Evolutionary conservation across 768 basidiomycete genomes (phyloP).

Genomic region (Strobilomyces dryophilus): DNA sequence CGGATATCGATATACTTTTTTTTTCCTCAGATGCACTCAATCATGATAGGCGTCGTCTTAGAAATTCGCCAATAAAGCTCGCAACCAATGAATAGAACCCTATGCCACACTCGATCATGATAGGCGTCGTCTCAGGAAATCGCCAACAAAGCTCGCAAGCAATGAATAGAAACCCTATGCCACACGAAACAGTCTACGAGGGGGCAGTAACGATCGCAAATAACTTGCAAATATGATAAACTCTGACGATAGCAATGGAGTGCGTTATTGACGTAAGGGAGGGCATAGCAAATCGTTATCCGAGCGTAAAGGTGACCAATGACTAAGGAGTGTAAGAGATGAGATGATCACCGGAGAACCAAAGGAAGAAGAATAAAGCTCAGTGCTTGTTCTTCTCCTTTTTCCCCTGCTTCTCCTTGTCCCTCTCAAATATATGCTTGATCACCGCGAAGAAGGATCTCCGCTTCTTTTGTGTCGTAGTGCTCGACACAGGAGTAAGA

Average conservation of each 20-base stretch:
- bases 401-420: constrained; percentile 39
- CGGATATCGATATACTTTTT: constrained; percentile 7
- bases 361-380: background rate
- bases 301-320: constrained; percentile 2
- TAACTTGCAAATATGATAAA: constrained; percentile 18
- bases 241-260: constrained; percentile 9
- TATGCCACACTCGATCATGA: constrained; percentile 2
- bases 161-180: constrained; percentile 2
- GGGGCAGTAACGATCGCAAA: constrained; percentile 3
- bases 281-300: constrained; percentile 18
- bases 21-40: background rate
- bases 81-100: constrained; percentile 1
- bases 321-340: background rate
- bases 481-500: constrained; percentile 33
- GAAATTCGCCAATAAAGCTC: constrained; percentile 33
- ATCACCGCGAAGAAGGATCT: constrained; percentile 50
- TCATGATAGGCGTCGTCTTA: constrained; percentile 41
- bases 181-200: constrained; percentile 10
- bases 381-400: constrained; percentile 30
- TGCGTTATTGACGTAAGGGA: constrained; percentile 12
- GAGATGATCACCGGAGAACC: background rate
- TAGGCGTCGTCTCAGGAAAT: constrained; percentile 46
- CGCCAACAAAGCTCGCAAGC: constrained; percentile 19
- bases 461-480: constrained; percentile 44
- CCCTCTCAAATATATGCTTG: constrained; percentile 50